Evolutionary conservation across 208 protist species (phyloP).

Genomic region (Crithidia expoeki): DNA sequence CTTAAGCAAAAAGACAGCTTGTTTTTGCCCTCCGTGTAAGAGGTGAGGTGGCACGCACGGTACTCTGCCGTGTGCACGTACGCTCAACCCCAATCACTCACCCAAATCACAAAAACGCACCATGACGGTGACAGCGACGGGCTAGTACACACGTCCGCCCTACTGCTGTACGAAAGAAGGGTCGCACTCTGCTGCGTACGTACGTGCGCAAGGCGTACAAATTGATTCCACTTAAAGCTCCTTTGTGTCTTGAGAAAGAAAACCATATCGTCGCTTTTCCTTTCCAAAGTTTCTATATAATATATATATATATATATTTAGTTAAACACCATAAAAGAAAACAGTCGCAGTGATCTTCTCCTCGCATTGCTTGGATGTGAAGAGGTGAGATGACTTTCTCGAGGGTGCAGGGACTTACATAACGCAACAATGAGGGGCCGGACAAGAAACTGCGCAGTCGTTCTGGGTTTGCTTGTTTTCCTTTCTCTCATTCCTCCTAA

Average conservation of each 20-base stretch:
- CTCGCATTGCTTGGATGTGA: not conserved
- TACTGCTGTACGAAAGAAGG: no score
- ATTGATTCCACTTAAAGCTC: no score
- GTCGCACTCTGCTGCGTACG: no score
- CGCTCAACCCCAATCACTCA: no score
- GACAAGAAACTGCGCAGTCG: constrained; percentile 10
- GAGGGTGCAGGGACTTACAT: not conserved
- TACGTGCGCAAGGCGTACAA: no score
- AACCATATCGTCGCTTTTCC: not conserved
- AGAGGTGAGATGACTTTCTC: constrained; percentile 7
- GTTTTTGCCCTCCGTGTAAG: no score
- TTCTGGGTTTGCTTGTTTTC: constrained; percentile 15
- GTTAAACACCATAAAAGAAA: constrained; percentile 19
- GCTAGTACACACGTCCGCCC: no score
- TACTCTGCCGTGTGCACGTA: no score
- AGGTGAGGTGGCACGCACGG: no score
- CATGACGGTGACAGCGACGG: no score
- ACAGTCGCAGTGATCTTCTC: constrained; percentile 9
- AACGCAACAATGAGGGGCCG: not conserved
- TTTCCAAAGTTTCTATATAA: constrained; percentile 1
- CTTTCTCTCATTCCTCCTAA: not conserved
- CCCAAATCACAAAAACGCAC: no score
- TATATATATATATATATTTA: constrained; percentile 5
- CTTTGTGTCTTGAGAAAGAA: constrained; percentile 4
- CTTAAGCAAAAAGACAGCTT: no score